These are phyloP conservation scores for Naganishia antarctica DNA, from an alignment of 768 basidiomycete species.

Conservation along the genomic window DNA sequence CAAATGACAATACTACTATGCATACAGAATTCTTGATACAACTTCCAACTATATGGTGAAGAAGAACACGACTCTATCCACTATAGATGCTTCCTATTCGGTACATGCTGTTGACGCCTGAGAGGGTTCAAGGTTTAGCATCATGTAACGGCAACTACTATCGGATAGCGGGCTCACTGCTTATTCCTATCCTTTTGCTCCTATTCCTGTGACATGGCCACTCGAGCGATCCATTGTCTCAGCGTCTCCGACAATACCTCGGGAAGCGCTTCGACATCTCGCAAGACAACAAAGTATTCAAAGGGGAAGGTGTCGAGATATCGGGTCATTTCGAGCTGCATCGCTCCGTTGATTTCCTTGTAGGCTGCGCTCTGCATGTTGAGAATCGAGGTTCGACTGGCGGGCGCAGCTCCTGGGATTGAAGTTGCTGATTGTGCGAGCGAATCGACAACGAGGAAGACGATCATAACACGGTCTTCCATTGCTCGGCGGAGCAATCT, in stretches of 20 bases:
- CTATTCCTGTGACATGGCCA: slow-evolving; percentile 34
- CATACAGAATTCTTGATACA: too few relatives aligned
- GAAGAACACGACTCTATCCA: too few relatives aligned
- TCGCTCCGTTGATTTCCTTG: slow-evolving; percentile 59
- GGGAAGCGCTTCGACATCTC: slow-evolving; percentile 84
- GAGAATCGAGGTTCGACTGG: slow-evolving; percentile 67
- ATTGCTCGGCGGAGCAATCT: slow-evolving; percentile 74
- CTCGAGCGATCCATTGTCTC: slow-evolving; percentile 62
- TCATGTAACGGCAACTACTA: too few relatives aligned
- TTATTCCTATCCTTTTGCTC: background rate
- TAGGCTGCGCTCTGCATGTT: slow-evolving; percentile 89
- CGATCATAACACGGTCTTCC: slow-evolving; percentile 87
- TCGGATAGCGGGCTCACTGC: background rate
- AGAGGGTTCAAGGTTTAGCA: too few relatives aligned
- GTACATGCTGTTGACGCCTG: too few relatives aligned
- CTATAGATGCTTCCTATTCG: too few relatives aligned
- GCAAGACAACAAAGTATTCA: slow-evolving; percentile 88
- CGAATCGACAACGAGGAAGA: slow-evolving; percentile 92
- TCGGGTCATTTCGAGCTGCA: slow-evolving; percentile 80
- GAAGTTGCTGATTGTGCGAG: slow-evolving; percentile 50
- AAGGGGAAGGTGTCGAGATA: slow-evolving; percentile 97
- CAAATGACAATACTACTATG: too few relatives aligned
- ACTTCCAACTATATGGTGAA: too few relatives aligned
- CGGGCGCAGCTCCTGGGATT: slow-evolving; percentile 22
- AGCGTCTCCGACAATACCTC: slow-evolving; percentile 81